Conservation (phyloP, 1,284 basidiomycete species). For the Irpex sp. region DNA sequence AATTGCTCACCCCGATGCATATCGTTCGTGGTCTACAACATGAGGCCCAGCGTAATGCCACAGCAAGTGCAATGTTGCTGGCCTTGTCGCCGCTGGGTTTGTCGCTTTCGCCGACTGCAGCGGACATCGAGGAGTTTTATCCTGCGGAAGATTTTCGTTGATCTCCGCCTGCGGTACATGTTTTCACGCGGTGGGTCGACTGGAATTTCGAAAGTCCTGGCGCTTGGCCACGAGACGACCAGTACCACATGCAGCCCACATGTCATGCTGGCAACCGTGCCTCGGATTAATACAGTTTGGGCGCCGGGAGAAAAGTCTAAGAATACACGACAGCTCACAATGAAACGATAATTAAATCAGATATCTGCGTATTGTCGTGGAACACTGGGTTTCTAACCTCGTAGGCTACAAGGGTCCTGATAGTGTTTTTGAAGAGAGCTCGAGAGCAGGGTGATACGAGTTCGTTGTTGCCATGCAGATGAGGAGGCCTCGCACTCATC, state of each 20-base stretch:
- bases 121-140: not conserved
- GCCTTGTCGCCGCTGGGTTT: slow-evolving; percentile 16
- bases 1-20: slow-evolving; percentile 32
- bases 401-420: not conserved
- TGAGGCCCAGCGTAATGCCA: slow-evolving; percentile 10
- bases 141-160: not conserved
- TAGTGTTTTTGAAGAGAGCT: not conserved
- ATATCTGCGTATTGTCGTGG: too few species aligned
- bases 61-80: slow-evolving; percentile 22
- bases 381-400: too few species aligned
- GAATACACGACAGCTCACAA: not conserved
- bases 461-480: not conserved
- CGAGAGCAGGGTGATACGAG: not conserved
- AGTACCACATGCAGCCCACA: not conserved
- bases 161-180: not conserved
- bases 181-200: not conserved
- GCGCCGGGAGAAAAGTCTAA: not conserved
- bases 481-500: not conserved
- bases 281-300: not conserved
- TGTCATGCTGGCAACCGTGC: not conserved
- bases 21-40: slow-evolving; percentile 28
- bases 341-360: not conserved
- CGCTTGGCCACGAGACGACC: not conserved
- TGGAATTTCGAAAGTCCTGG: not conserved
- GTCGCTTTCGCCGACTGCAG: not conserved